Percentiles rank a stretch among this genome's conserved stretches.
phyloP scores from a whole-genome alignment of 257 asterid genomes.

The Fraxinus quadrangulata region DNA sequence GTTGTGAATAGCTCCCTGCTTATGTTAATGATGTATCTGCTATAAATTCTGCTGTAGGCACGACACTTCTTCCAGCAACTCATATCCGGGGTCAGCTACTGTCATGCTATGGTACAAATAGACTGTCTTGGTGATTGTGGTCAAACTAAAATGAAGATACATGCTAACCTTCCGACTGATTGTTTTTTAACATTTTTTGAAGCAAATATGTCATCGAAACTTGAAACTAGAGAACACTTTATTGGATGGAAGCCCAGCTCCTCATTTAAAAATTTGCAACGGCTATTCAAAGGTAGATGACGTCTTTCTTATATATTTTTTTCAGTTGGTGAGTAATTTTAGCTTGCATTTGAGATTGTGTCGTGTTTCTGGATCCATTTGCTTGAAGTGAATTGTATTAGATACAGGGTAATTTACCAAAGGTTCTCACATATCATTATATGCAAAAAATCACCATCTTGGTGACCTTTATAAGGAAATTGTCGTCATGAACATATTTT shows the following conservation, averaged over 20 bases:
- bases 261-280: constrained; percentile 91
- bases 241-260: constrained; percentile 93
- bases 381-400: neutral
- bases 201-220: constrained; percentile 99
- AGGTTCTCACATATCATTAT: neutral
- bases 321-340: neutral
- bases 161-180: neutral
- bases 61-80: constrained; percentile 97
- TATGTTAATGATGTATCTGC: constrained; percentile 20
- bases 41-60: constrained; percentile 50
- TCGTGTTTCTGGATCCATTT: neutral
- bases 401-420: neutral
- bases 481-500: neutral
- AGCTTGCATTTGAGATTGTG: neutral
- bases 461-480: neutral
- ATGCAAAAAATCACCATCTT: neutral
- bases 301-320: neutral
- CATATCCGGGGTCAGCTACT: constrained; percentile 96
- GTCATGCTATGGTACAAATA: constrained; percentile 84
- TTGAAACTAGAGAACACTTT: constrained; percentile 91
- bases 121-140: neutral
- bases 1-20: neutral
- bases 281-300: constrained; percentile 89
- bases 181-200: constrained; percentile 19
- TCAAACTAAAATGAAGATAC: neutral